Evolutionary conservation across 768 basidiomycete genomes (phyloP).

Genomic region (Daedaleopsis nitida): DNA sequence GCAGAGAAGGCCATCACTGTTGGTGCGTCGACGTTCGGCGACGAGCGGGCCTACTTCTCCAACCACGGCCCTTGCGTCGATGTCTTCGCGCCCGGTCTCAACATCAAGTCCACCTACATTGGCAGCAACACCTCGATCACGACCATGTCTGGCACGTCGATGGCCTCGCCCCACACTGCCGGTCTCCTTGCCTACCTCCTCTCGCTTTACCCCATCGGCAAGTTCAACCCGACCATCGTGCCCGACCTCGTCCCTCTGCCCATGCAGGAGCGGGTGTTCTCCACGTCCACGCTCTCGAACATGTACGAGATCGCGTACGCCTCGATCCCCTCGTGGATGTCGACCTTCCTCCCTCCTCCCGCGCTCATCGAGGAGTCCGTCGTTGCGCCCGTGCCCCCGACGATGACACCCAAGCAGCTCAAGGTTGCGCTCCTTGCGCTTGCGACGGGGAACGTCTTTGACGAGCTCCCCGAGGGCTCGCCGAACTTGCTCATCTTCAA

Average conservation of each 20-base stretch:
- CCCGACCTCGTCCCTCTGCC: slow-evolving; percentile 40
- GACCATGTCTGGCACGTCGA: slow-evolving; percentile 88
- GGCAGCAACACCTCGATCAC: slow-evolving; percentile 60
- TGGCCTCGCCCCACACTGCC: slow-evolving; percentile 93
- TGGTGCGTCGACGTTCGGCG: slow-evolving; percentile 82
- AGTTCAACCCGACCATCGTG: slow-evolving; percentile 57
- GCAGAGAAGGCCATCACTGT: slow-evolving; percentile 92
- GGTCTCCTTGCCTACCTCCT: slow-evolving; percentile 92
- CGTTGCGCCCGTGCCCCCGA: slow-evolving; percentile 46
- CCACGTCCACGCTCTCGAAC: slow-evolving; percentile 41
- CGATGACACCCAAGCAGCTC: slow-evolving; percentile 68
- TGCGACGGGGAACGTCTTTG: slow-evolving; percentile 48
- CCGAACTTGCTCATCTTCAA: slow-evolving; percentile 80
- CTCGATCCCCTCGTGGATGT: slow-evolving; percentile 59
- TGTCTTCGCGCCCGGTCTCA: slow-evolving; percentile 88
- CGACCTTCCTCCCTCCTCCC: slow-evolving; percentile 58
- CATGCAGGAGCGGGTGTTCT: slow-evolving; percentile 35
- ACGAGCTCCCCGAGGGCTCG: slow-evolving; percentile 49
- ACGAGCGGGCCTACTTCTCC: slow-evolving; percentile 89
- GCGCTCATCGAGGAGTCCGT: slow-evolving; percentile 42
- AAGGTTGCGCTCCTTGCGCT: slow-evolving; percentile 75
- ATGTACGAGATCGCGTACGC: slow-evolving; percentile 58
- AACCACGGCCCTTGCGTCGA: slow-evolving; percentile 92
- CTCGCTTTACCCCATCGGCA: slow-evolving; percentile 74
- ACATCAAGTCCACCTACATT: slow-evolving; percentile 89